These are phyloP conservation scores for Rhodocollybia butyracea DNA, from an alignment of 768 basidiomycete species.

Conservation along the genomic window DNA sequence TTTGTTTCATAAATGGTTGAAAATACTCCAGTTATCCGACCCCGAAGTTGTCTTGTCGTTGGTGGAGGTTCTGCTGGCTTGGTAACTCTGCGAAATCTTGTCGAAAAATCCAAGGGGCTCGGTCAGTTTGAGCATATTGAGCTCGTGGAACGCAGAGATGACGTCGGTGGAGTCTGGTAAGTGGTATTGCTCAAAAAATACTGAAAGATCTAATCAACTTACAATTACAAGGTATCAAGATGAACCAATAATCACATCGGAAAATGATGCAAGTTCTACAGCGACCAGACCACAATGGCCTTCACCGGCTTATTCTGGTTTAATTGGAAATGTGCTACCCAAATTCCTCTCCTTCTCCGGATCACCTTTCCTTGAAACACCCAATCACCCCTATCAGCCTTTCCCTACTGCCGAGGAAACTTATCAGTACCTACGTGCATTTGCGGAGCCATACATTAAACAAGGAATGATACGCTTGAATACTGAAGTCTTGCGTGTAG, in stretches of 20 bases:
- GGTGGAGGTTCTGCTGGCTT: slow-evolving; percentile 49
- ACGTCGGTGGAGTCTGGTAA: slow-evolving; percentile 48
- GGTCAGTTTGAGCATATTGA: slow-evolving; percentile 40
- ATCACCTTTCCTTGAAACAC: slow-evolving; percentile 30
- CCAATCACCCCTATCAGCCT: slow-evolving; percentile 28
- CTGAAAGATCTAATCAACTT: not conserved
- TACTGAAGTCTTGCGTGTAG: slow-evolving; percentile 36
- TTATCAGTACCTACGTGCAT: slow-evolving; percentile 30
- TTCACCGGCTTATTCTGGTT: slow-evolving; percentile 43
- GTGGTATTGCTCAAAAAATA: not conserved
- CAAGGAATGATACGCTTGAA: slow-evolving; percentile 31
- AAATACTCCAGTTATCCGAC: slow-evolving; percentile 2
- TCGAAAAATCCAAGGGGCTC: slow-evolving; percentile 26
- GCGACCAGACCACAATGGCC: slow-evolving; percentile 32
- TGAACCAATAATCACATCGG: not conserved
- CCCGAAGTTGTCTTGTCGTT: slow-evolving; percentile 38
- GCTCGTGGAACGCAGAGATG: slow-evolving; percentile 40
- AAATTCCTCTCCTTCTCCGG: slow-evolving; percentile 38
- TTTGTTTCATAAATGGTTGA: not conserved
- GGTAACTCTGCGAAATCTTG: slow-evolving; percentile 44
- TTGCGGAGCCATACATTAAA: slow-evolving; percentile 29
- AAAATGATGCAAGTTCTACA: not conserved
- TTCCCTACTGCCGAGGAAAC: slow-evolving; percentile 38
- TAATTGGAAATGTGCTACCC: slow-evolving; percentile 50
- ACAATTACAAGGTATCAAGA: not conserved